These are phyloP conservation scores for Fereydounia khargensis DNA, from an alignment of 1,284 basidiomycete genomes.

Conservation along the genomic window DNA sequence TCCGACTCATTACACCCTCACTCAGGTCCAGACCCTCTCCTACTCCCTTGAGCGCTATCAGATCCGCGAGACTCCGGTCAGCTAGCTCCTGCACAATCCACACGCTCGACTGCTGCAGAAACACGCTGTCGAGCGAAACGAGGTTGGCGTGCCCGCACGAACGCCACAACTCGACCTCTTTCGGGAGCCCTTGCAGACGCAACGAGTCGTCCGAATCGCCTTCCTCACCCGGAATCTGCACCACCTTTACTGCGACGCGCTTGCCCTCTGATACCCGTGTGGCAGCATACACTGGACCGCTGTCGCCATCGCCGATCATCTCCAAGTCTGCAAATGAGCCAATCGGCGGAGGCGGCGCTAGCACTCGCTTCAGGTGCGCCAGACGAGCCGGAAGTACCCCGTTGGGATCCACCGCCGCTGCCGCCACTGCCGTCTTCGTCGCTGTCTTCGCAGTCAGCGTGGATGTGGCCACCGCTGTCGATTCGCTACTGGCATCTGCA, in stretches of 20 bases:
- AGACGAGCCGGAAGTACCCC: slow-evolving; percentile 13
- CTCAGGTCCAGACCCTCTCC: slow-evolving; percentile 16
- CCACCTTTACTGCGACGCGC: slow-evolving; percentile 40
- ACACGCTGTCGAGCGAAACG: slow-evolving; percentile 29
- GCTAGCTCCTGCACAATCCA: slow-evolving; percentile 48
- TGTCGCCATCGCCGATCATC: slow-evolving; percentile 46
- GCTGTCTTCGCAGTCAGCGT: too few relatives aligned
- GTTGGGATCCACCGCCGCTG: too few relatives aligned
- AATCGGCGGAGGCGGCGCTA: neutral
- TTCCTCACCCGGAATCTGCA: slow-evolving; percentile 12
- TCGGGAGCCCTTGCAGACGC: slow-evolving; percentile 23
- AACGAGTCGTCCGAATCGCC: slow-evolving; percentile 19
- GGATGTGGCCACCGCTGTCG: too few relatives aligned
- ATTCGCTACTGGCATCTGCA: too few relatives aligned
- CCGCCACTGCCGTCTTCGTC: too few relatives aligned
- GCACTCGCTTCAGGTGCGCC: slow-evolving; percentile 7
- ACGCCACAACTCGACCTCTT: slow-evolving; percentile 39
- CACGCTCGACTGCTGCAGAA: slow-evolving; percentile 19
- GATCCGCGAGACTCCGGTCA: slow-evolving; percentile 37
- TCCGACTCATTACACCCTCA: slow-evolving; percentile 36
- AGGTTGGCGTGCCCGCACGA: slow-evolving; percentile 31
- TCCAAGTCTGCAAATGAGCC: slow-evolving; percentile 17
- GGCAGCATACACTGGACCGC: slow-evolving; percentile 37
- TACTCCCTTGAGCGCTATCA: slow-evolving; percentile 33
- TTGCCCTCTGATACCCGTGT: slow-evolving; percentile 13